Conservation (phyloP, 805 yeast species). For the Lachancea fermentati region DNA sequence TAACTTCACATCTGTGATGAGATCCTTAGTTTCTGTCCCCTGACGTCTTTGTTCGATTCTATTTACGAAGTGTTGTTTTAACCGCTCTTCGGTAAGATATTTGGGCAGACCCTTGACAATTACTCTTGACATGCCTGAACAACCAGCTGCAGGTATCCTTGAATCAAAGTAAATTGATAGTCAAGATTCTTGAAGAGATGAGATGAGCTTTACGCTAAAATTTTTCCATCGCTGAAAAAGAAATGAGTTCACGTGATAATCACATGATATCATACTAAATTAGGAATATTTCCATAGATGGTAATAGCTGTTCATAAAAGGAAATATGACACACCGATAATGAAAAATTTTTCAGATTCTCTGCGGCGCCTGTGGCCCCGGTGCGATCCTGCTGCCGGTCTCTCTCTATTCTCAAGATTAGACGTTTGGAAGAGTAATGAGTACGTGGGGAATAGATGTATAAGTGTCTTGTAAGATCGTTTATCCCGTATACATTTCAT, state of each 20-base stretch:
- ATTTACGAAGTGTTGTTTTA: slow-evolving; percentile 56
- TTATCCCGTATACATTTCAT: no score
- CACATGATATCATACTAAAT: no score
- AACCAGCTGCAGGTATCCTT: background rate
- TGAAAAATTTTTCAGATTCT: background rate
- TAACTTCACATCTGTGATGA: slow-evolving; percentile 83
- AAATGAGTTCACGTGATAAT: slow-evolving; percentile 2
- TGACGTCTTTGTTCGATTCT: slow-evolving; percentile 24
- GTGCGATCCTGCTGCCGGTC: no score
- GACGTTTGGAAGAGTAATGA: no score
- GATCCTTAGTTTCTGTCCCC: slow-evolving; percentile 37
- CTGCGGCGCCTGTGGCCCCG: no score
- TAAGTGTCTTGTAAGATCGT: no score
- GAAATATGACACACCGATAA: background rate
- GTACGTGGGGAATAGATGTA: no score
- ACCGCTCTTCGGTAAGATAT: slow-evolving; percentile 67
- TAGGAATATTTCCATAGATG: no score
- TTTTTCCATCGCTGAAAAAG: slow-evolving; percentile 5
- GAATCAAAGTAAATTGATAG: background rate
- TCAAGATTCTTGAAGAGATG: slow-evolving; percentile 19
- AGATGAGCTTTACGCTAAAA: slow-evolving; percentile 16
- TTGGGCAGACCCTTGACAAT: slow-evolving; percentile 87
- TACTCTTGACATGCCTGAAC: slow-evolving; percentile 62
- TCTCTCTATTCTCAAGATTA: no score
- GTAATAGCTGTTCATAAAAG: background rate